phyloP scores from a whole-genome alignment of 2,329 filamentous ascomycete genomes.

The Hymenoscyphus salicellus region DNA sequence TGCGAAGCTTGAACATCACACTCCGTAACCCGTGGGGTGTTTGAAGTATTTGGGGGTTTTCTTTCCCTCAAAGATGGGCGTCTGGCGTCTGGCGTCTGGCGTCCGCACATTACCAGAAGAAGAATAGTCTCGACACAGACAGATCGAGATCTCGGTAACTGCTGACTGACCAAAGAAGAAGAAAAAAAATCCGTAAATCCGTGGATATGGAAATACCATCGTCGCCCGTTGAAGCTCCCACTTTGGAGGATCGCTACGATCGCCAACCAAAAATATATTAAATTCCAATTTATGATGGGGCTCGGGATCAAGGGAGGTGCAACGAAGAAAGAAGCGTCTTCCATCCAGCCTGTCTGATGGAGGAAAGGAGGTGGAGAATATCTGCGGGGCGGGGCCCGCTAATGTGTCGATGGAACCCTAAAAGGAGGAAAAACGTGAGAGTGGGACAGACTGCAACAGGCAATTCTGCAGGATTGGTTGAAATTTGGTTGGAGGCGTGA shows the following conservation, averaged over 20 bases:
- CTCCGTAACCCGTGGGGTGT: not conserved
- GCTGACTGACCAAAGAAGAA: not conserved
- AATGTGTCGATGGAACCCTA: not conserved
- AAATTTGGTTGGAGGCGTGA: not conserved
- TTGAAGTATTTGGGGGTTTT: not conserved
- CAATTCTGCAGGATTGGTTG: not conserved
- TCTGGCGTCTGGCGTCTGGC: not conserved
- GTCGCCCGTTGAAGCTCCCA: not conserved
- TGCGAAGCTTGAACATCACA: not conserved
- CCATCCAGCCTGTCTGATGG: not conserved
- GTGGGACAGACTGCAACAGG: not conserved
- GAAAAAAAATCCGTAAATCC: not conserved
- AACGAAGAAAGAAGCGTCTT: too few species aligned
- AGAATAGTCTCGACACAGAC: too few species aligned
- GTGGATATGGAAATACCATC: not conserved
- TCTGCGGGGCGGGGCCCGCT: not conserved
- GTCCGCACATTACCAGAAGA: not conserved
- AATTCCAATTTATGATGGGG: not conserved
- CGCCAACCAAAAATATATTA: not conserved
- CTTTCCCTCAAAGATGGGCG: not conserved
- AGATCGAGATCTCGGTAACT: slow-evolving; percentile 1
- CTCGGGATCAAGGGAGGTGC: not conserved
- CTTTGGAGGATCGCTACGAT: not conserved
- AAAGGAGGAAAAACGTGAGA: not conserved
- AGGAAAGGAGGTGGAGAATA: not conserved